Evolutionary conservation across 108 stramenopile species (phyloP), one percentile per base, ranked within the genome.

Genomic region (Nitzschia putrida): DNA sequence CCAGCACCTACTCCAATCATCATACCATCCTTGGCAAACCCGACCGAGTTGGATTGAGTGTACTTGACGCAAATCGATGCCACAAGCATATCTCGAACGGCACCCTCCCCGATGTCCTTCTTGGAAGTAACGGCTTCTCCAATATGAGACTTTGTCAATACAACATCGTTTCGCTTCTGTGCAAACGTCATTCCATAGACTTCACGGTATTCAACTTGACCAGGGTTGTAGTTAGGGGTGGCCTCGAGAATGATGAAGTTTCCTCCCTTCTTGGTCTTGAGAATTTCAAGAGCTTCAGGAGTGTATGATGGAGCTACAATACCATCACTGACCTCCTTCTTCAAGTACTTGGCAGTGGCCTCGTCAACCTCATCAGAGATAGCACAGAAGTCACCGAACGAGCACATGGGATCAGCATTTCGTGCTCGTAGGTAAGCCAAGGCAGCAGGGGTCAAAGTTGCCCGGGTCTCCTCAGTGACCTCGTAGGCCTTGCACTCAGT

Each of bases 1-100:
- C 99, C 99, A 26, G 99, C 99, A 29, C 99, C 99, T n/a, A 99
- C 96, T 22, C 99, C 99, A 21, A 99, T 93, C 97, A 99, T 97
- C 95, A 97, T 97, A 38, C 99, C 99, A 66, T 92, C 83, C 77
- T 88, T 91, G 70, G 97, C 95, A 73, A 96, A 99, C 5, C 97
- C 98, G 8, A 99, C 97, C 5, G 88, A 89, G 80, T 99, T 99
- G 68, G 75, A 79, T 82, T 99, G 99, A 12, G 99, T 99, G 87
- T 99, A 99, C 86, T 99, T 99, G 85, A 97, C 69, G 57, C 97
- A 91, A 68, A 98, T 97, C 41, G 92, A 90, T 18, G 98, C 99
- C 8, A 99, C 83, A 56, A 97, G 89, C 72, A 98, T 82, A 70
- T 99, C 99, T n/a, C 97, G 90, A 74, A 91, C 74, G n/a, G 95